These are phyloP conservation scores for Sugiyamaella pinicola DNA, from an alignment of 1,139 yeast species.

Conservation along the genomic window DNA sequence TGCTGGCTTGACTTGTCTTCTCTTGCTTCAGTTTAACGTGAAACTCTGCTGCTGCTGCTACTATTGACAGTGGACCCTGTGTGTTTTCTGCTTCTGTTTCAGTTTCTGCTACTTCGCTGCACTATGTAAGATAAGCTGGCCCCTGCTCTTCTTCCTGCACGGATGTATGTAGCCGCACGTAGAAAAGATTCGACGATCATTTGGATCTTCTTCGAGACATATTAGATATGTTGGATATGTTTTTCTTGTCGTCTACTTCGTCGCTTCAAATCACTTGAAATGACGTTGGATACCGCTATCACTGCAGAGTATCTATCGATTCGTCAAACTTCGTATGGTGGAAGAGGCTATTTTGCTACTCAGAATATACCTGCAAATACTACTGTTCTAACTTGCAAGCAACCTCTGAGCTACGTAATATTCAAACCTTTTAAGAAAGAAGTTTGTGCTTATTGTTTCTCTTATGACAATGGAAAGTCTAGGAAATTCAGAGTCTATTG, in stretches of 20 bases:
- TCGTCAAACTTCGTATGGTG: conserved; percentile 45
- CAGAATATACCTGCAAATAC: conserved; percentile 48
- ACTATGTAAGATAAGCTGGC: too few species aligned
- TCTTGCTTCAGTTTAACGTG: too few species aligned
- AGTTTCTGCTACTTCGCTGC: too few species aligned
- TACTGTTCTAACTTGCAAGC: conserved; percentile 45
- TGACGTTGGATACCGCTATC: not conserved
- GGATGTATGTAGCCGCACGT: not conserved
- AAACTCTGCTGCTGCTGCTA: too few species aligned
- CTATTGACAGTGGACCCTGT: too few species aligned
- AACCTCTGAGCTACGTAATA: conserved; percentile 54
- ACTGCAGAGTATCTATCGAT: conserved; percentile 26
- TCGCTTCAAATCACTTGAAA: not conserved
- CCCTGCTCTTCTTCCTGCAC: not conserved
- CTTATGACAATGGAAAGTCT: conserved; percentile 52
- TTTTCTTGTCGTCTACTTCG: too few species aligned
- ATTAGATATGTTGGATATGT: too few species aligned
- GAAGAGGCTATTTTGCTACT: conserved; percentile 66
- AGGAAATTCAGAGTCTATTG: conserved; percentile 45
- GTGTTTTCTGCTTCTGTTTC: too few species aligned
- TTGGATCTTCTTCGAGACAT: too few species aligned
- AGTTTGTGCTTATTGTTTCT: conserved; percentile 61
- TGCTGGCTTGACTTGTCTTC: too few species aligned
- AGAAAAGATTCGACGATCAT: conserved; percentile 2
- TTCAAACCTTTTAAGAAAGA: conserved; percentile 63